Evolutionary conservation across 192 early-diverging fungal species (phyloP).

Genomic region (Coemansia furcata): DNA sequence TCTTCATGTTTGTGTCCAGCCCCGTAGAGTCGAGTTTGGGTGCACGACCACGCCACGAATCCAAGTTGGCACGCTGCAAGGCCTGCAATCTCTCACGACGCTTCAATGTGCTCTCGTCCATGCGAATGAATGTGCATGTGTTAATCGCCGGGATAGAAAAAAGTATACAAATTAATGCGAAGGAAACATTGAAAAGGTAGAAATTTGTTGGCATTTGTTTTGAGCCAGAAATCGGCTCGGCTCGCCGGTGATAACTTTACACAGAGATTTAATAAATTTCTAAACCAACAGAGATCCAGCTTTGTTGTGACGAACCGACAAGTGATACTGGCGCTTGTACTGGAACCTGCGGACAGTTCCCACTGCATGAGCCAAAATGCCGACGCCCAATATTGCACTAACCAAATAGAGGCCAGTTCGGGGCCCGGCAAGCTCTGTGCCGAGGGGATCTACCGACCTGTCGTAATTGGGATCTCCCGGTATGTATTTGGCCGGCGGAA

Average conservation of each 20-base stretch:
- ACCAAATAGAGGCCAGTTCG: conserved; percentile 36
- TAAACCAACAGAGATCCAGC: conserved; percentile 15
- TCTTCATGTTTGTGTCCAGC: conserved; percentile 95
- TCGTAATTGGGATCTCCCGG: conserved; percentile 50
- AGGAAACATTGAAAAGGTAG: background rate
- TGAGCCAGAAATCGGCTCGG: background rate
- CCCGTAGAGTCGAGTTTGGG: conserved; percentile 18
- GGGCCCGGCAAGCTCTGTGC: conserved; percentile 32
- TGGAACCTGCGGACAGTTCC: conserved; percentile 35
- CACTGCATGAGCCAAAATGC: conserved; percentile 27
- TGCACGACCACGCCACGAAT: conserved; percentile 32
- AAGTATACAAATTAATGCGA: background rate
- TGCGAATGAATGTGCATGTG: conserved; percentile 37
- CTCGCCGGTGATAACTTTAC: background rate
- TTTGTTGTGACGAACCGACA: conserved; percentile 28
- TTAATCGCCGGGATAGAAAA: background rate
- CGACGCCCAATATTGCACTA: conserved; percentile 35
- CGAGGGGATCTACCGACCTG: conserved; percentile 22
- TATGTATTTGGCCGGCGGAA: conserved; percentile 43
- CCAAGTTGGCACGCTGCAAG: conserved; percentile 41
- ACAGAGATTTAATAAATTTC: background rate
- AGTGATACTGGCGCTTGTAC: conserved; percentile 37
- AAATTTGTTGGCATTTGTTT: background rate
- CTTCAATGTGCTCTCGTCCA: conserved; percentile 49
- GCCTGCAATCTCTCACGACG: conserved; percentile 39